Conservation (phyloP, 768 basidiomycete genomes). For the Agaricus sinodeliciosus region DNA sequence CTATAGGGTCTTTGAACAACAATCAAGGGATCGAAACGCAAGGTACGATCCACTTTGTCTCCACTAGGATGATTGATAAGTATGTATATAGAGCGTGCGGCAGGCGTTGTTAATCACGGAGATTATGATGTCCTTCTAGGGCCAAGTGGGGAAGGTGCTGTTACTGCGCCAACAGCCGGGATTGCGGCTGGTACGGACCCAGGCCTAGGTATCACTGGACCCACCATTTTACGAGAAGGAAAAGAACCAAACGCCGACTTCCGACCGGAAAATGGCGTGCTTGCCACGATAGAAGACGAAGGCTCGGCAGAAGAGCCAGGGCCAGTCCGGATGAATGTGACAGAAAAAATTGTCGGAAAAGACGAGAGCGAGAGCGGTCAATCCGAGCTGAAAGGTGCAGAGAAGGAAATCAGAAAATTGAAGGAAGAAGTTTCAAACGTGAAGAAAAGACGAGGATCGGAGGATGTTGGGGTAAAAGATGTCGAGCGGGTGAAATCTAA, state of each 20-base stretch:
- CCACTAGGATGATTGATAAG: neutral
- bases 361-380: too few species aligned
- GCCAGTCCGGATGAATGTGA: too few species aligned
- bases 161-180: neutral
- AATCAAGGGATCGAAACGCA: neutral
- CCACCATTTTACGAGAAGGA: neutral
- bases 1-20: neutral
- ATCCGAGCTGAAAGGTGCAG: too few species aligned
- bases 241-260: neutral
- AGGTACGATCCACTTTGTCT: neutral
- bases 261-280: neutral
- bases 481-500: too few species aligned
- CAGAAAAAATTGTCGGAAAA: too few species aligned
- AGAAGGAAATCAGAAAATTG: too few species aligned
- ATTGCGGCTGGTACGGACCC: neutral
- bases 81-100: neutral
- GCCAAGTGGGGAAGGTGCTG: neutral
- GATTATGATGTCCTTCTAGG: neutral
- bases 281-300: too few species aligned
- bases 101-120: constrained; percentile 1
- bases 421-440: too few species aligned
- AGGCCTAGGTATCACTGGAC: neutral
- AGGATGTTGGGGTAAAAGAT: too few species aligned
- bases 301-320: too few species aligned
- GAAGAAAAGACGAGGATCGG: too few species aligned